Evolutionary conservation across 2,329 filamentous ascomycete genomes (phyloP), one percentile per base, ranked within the genome.

Genomic region (Macrophomina tecta): DNA sequence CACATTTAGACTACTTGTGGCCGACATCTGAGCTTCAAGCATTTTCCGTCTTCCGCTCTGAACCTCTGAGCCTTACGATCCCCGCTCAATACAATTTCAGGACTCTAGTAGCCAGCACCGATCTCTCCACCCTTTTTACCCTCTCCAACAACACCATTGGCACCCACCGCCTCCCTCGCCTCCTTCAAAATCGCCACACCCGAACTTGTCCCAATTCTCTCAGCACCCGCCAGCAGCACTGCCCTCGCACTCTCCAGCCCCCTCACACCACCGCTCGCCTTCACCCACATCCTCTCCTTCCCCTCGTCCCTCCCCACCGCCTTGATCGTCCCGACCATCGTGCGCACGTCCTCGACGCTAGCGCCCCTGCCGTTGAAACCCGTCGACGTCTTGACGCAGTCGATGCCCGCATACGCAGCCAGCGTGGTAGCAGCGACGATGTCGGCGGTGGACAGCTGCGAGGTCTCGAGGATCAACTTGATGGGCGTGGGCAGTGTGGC

Each of bases 311-410:
- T 78, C 34, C 71, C 79, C n/a, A 85, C 71, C 36, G 73, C 42
- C 69, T 83, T 80, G 11, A 82, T 82, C 3, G 80, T 81, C 9
- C 80, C 79, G 12, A 81, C 79, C 86, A 89, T 89, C 34, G 86
- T 73, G 58, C 79, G 76, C 30, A 89, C 84, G 70, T 86, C 77
- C 62, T 84, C 81, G 16, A 82, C 76, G 42, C 73, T 83, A 0
- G 86, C 86, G 8, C 86, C 86, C 0, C 79, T 77, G 0, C 86
- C 86, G 60, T 83, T 82, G 74, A 87, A 88, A 1, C 87, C 87
- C 1, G 87, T 89, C 36, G 82, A 84, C 0, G 87, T 89, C 77
- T 89, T 89, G 68, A 89, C 83, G 69, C 82, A 89, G 70, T 88
- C 85, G 56, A 85, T 84, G 4, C 81, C 81, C 2, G 86, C 85